Evolutionary conservation across 768 basidiomycete genomes (phyloP), one percentile per base, ranked within the genome.

Genomic region (Pleurotus salmoneostramineus): DNA sequence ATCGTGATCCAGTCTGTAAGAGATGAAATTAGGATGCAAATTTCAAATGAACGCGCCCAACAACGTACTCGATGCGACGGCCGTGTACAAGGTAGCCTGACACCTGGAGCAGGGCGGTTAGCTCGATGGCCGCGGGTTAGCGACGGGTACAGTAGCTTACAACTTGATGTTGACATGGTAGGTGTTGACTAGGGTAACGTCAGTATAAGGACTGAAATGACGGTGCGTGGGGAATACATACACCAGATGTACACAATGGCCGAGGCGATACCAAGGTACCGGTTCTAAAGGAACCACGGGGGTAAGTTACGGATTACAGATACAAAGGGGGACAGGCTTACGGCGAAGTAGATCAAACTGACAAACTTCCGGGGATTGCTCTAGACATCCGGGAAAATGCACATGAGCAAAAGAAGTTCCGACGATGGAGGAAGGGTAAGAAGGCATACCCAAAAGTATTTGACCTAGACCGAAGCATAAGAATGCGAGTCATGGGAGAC

Each of bases 221-320:
- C 8, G 6, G 6, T 11, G 6, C 6, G 17, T 10, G 15, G 44
- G n/a, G 8, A 7, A 10, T 21, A 43, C 52, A 15, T 42, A 55
- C 52, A 55, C 52, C 52, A 55, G 14, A 55, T 15, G 27, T 42
- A 55, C 3, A 55, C 52, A 40, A 55, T 55, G 7, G 52, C 52
- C 10, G 52, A 55, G 52, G 37, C 31, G 27, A 55, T 55, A 17
- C 52, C 52, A n/a, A 55, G 40, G 27, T 55, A 55, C 31, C 52
- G 52, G 17, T 55, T 55, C 52, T 55, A 10, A 3, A 21, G 5
- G 17, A 11, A 11, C 36, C 27, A 10, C 11, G 14, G 37, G 52
- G 36, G 3, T 12, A n/a, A 15, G 14, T 6, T 35, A 15, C 15
- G 32, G 14, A 37, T 17, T 42, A 40, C n/a, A 8, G 50, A 6